Evolutionary conservation across 2,329 filamentous ascomycete genomes (phyloP), one percentile per base, ranked within the genome.

Genomic region (Aurifilum marmelostoma): DNA sequence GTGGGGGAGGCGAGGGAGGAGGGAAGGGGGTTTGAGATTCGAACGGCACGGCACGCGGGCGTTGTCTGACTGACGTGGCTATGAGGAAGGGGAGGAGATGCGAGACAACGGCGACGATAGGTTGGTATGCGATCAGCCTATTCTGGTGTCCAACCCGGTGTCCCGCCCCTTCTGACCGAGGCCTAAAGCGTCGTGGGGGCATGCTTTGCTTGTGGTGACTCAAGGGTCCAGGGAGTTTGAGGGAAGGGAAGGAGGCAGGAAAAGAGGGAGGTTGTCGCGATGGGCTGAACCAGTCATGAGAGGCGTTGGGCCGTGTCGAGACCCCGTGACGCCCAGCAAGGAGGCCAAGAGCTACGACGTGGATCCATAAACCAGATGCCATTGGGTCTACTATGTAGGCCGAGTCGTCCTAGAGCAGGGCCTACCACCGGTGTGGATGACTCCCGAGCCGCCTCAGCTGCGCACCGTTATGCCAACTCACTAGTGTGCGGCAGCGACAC

Each of bases 91-190:
- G 41, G 16, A 2, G 41, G 21, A 11, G 7, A n/a, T 18, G 43
- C 9, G 21, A 47, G 43, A 9, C 43, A 47, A 41, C 50, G n/a
- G 50, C 39, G 47, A 41, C 16, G 21, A 54, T 56, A 47, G 32
- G 32, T 32, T 11, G 12, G 52, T 56, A 65, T 65, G 63, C 63
- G 63, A 65, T 29, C 34, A 56, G 63, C 63, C 63, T 65, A 54
- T 65, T 56, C 32, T 37, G 63, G 21, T 18, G 29, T 34, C 21
- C n/a, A 39, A 9, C 32, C 4, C 24, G 63, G 50, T 7, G 43
- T 56, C 21, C n/a, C 32, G 63, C 50, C 9, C 50, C 9, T n/a
- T 32, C 54, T 56, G 47, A 39, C 63, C 63, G 50, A 65, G 34
- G 32, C 32, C 63, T 14, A 41, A 56, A 56, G 52, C n/a, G 63